These are phyloP conservation scores for Cornus controversa DNA, from an alignment of 148 eudicot genomes.

Conservation along the genomic window DNA sequence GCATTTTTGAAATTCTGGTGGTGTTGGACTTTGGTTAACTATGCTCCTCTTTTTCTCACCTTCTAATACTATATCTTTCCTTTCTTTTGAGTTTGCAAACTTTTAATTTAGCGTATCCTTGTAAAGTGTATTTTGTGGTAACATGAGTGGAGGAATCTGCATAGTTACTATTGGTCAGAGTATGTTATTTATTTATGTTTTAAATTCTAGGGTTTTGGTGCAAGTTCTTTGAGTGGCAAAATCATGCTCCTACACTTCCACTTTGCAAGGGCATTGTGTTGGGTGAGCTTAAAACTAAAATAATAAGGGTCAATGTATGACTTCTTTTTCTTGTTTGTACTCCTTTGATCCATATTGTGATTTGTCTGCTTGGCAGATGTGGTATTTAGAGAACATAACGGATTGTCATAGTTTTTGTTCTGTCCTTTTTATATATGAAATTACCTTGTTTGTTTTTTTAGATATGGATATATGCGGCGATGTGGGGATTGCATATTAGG, in stretches of 20 bases:
- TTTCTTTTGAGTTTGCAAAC: not conserved
- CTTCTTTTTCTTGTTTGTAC: not conserved
- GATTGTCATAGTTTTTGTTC: constrained; percentile 5
- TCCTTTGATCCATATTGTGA: not conserved
- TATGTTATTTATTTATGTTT: not conserved
- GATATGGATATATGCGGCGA: constrained; percentile 74
- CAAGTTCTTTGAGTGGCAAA: not conserved
- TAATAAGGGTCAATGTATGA: not conserved
- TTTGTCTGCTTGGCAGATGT: not conserved
- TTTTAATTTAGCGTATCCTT: not conserved
- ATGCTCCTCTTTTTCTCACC: not conserved
- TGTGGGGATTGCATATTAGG: constrained; percentile 75
- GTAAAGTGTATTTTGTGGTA: too few relatives aligned
- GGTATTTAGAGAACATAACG: not conserved
- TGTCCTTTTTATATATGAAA: constrained; percentile 34
- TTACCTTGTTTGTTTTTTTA: constrained; percentile 51
- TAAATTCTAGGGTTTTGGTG: not conserved
- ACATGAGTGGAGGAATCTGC: not conserved
- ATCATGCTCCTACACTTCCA: not conserved
- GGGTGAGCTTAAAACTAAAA: not conserved
- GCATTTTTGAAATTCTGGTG: not conserved
- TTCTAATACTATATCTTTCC: not conserved
- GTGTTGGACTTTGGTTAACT: not conserved
- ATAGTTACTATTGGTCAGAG: not conserved
- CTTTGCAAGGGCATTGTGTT: not conserved